Evolutionary conservation across 768 basidiomycete genomes (phyloP).

Genomic region (Rhodotorula graminis): DNA sequence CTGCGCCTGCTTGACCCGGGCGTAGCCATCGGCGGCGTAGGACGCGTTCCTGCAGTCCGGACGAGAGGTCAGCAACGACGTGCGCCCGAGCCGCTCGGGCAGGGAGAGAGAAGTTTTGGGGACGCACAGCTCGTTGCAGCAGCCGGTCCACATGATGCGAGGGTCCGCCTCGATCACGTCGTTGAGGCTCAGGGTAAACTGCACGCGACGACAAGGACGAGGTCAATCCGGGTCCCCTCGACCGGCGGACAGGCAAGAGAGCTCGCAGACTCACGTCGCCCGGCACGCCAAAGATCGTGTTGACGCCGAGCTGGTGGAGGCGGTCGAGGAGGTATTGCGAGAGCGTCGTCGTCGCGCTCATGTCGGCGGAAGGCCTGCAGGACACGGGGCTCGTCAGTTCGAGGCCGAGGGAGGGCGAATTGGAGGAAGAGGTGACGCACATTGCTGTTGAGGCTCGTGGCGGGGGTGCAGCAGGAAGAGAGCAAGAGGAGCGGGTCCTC

Average conservation of each 20-base stretch:
- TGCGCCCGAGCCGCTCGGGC: constrained; percentile 41
- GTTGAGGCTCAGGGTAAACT: constrained; percentile 40
- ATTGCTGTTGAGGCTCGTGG: not conserved
- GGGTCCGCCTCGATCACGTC: constrained; percentile 35
- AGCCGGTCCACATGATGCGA: constrained; percentile 34
- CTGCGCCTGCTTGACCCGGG: constrained; percentile 67
- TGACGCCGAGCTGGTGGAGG: constrained; percentile 31
- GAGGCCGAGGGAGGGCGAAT: not conserved
- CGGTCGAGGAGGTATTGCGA: constrained; percentile 45
- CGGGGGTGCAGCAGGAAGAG: too few relatives aligned
- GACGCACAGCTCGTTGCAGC: constrained; percentile 27
- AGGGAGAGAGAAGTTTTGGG: not conserved
- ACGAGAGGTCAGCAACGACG: constrained; percentile 22
- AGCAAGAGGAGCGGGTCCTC: too few relatives aligned
- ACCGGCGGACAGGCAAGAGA: not conserved
- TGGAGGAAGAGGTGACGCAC: not conserved
- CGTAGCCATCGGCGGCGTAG: constrained; percentile 82
- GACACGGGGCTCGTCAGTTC: not conserved
- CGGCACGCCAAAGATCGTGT: constrained; percentile 25
- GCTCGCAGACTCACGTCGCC: constrained; percentile 20
- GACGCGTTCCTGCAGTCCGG: constrained; percentile 60
- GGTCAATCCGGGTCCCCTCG: not conserved
- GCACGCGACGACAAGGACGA: not conserved
- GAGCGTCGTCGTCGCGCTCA: constrained; percentile 43
- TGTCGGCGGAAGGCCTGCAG: not conserved